Evolutionary conservation across 2,329 filamentous ascomycete genomes (phyloP), one percentile per base, ranked within the genome.

Genomic region (Calonectria multiphialidica): DNA sequence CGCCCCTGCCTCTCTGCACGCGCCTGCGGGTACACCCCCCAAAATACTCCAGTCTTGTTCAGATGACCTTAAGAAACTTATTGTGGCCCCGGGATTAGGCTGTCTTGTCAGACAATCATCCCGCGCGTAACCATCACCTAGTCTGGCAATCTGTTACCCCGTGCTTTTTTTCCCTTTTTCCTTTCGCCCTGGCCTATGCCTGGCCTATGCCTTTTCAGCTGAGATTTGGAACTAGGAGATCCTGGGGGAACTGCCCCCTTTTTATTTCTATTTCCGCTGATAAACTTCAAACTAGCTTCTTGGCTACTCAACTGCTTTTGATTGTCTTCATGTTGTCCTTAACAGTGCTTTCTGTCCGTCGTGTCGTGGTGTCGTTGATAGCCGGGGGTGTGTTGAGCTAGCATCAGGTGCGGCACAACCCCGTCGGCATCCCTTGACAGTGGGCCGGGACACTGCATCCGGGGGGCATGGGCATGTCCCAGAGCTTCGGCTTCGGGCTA

Each of bases 401-500:
- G 68, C 55, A 64, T 1, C 28, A 15, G 23, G 61, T 70, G 68
- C 68, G 28, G 68, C 42, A 53, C 67, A 73, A 57, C 63, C 62
- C 65, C 16, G n/a, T 59, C 23, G 53, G 18, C 47, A 70, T 49
- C 57, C 64, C 47, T 70, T 49, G 64, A 62, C 50, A 65, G 53
- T 69, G 47, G 72, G 61, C 72, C 70, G 65, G 71, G 75, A 72
- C 53, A 35, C 66, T 74, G 70, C 72, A 73, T 74, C 44, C 59
- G 47, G 69, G 47, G 69, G 28, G 40, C 63, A 62, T 62, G 47
- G 66, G 55, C 57, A 44, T 72, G 68, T 78, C 76, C 77, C 77
- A 78, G 75, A 70, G 70, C 61, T 71, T 75, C 74, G 77, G 75
- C 63, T 72, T 75, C 77, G 77, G 77, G 72, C 72, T 79, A 72